phyloP scores from a whole-genome alignment of 1,284 basidiomycete species.

The Moesziomyces parantarcticus region DNA sequence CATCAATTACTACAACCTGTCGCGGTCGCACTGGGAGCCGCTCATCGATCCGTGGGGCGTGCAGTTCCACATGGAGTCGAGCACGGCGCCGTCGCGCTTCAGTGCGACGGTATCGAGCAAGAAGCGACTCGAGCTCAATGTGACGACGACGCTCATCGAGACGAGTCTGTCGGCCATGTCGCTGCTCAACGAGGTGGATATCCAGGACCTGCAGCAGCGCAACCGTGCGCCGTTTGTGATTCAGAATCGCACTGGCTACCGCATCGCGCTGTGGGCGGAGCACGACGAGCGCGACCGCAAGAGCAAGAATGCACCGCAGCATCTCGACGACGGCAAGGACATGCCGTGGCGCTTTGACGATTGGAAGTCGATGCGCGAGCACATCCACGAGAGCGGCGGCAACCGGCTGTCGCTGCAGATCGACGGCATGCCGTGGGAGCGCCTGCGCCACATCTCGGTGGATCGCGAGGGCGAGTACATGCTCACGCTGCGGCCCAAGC shows the following conservation, averaged over 20 bases:
- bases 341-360: slow-evolving; percentile 98
- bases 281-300: slow-evolving; percentile 72
- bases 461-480: slow-evolving; percentile 93
- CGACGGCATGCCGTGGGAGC: slow-evolving; percentile 89
- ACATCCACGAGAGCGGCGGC: slow-evolving; percentile 55
- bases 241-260: slow-evolving; percentile 86
- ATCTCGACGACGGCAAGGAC: slow-evolving; percentile 76
- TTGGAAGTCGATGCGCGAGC: slow-evolving; percentile 90
- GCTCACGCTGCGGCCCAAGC: slow-evolving; percentile 84
- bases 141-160: slow-evolving; percentile 93
- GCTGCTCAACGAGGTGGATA: slow-evolving; percentile 76
- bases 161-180: slow-evolving; percentile 79
- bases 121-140: slow-evolving; percentile 88
- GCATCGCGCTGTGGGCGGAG: slow-evolving; percentile 68
- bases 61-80: slow-evolving; percentile 71
- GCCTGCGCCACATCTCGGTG: slow-evolving; percentile 87
- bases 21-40: slow-evolving; percentile 99
- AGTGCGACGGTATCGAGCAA: slow-evolving; percentile 78
- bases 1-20: slow-evolving; percentile 96
- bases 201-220: slow-evolving; percentile 67
- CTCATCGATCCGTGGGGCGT: slow-evolving; percentile 97
- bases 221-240: slow-evolving; percentile 93
- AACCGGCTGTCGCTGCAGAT: slow-evolving; percentile 72
- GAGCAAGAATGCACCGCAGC: slow-evolving; percentile 60
- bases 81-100: slow-evolving; percentile 71